Evolutionary conservation across 179 eudicot species (phyloP).

Genomic region (Patellifolia procumbens): DNA sequence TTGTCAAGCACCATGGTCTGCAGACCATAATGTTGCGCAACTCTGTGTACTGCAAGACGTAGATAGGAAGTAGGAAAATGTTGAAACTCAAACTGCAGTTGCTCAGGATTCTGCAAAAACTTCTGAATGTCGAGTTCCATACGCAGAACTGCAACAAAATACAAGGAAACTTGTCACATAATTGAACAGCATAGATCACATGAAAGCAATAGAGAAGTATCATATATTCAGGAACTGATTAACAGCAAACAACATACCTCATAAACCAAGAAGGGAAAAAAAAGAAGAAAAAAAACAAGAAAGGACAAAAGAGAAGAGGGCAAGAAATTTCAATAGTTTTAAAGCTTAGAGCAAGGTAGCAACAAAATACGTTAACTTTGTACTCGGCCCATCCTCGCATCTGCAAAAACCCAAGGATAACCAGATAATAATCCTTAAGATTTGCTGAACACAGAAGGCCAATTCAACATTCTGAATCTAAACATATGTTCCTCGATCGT

Average conservation of each 20-base stretch:
- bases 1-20: slow-evolving; percentile 76
- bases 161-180: background rate
- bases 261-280: background rate
- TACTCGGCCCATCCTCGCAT: background rate
- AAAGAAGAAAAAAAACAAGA: background rate
- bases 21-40: slow-evolving; percentile 91
- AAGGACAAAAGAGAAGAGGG: background rate
- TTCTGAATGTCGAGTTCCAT: slow-evolving; percentile 95
- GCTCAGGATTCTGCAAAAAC: slow-evolving; percentile 70
- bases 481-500: background rate
- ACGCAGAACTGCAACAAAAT: slow-evolving; percentile 61
- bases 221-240: background rate
- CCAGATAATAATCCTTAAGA: background rate
- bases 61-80: slow-evolving; percentile 91
- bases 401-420: background rate
- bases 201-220: background rate
- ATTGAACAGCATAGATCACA: background rate
- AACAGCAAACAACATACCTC: background rate
- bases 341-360: background rate
- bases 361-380: background rate
- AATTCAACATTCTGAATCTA: background rate
- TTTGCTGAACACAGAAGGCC: background rate
- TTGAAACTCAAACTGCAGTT: slow-evolving; percentile 79
- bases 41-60: slow-evolving; percentile 97
- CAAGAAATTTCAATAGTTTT: background rate